Evolutionary conservation across 306 rosid species (phyloP), one percentile per base, ranked within the genome.

Genomic region (Casuarina cunninghamiana): DNA sequence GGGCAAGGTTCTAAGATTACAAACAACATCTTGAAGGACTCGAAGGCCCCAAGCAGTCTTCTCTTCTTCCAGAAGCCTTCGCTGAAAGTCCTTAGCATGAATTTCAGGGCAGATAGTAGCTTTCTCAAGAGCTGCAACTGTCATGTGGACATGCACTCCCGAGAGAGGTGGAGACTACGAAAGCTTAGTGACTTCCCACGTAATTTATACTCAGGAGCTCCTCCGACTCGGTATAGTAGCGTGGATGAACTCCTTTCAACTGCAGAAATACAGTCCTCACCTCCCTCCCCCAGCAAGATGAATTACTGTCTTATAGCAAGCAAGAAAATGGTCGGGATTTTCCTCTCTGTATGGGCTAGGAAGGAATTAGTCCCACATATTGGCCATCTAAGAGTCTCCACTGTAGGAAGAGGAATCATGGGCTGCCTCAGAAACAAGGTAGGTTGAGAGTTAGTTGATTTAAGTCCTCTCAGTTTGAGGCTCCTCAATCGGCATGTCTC

Each of bases 301-400:
- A 79, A 72, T 60, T 94, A 90, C 80, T 76, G 82, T 45, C 93
- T 94, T 0, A 76, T 94, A 53, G 85, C 90, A 35, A 92, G 95
- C 87, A 94, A 94, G 78, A 94, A 94, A 63, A 94, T 94, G 98
- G 98, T 94, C 2, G 98, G 98, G 19, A 88, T 94, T 79, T 94
- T 94, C 69, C 80, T 94, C 9, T 83, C 97, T 5, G 86, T 94
- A 26, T 94, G 98, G 98, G 83, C 89, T 37, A 87, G 89, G 69
- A 93, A 82, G 70, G 93, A 92, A 66, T 83, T 94, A 66, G 80
- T 94, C 3, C 92, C 96, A 10, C 92, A 94, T 72, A 85, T 94
- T 68, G 97, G 86, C 43, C 98, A 94, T 84, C 97, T 94, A 53
- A 87, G 98, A 84, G 87, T 88, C 53, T 90, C 91, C 57, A 82